Evolutionary conservation across 106 monocot species (phyloP).

Genomic region (Iris macrosiphon): DNA sequence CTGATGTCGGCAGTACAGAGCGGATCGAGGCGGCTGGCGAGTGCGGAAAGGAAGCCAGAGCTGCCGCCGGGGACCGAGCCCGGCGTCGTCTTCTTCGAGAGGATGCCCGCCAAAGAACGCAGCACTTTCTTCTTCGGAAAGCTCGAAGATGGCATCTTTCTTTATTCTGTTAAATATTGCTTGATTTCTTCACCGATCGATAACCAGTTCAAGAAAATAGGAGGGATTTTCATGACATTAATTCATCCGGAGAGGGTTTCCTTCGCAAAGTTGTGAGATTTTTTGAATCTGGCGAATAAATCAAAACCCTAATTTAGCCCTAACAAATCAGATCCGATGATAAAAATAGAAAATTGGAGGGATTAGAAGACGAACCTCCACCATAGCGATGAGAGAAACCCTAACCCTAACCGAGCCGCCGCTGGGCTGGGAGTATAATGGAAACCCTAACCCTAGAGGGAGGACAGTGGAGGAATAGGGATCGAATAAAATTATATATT

Average conservation of each 20-base stretch:
- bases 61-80: not conserved
- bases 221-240: not conserved
- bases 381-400: not conserved
- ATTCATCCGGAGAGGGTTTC: not conserved
- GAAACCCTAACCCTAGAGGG: conserved; percentile 12
- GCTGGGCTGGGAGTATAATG: not conserved
- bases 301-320: not conserved
- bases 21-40: not conserved
- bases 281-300: not conserved
- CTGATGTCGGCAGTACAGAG: conserved; percentile 1
- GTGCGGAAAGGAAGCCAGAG: not conserved
- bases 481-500: no score
- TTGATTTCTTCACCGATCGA: not conserved
- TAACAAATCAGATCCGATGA: not conserved
- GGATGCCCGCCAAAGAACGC: conserved; percentile 5
- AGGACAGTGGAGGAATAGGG: no score
- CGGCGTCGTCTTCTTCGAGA: conserved; percentile 3
- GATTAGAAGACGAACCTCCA: not conserved
- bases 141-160: conserved; percentile 5
- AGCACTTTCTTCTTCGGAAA: conserved; percentile 8
- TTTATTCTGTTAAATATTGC: not conserved
- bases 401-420: not conserved
- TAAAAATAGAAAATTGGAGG: not conserved
- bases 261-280: not conserved
- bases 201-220: not conserved